Conservation (phyloP, 768 basidiomycete genomes). For the Mrakia gelida region DNA sequence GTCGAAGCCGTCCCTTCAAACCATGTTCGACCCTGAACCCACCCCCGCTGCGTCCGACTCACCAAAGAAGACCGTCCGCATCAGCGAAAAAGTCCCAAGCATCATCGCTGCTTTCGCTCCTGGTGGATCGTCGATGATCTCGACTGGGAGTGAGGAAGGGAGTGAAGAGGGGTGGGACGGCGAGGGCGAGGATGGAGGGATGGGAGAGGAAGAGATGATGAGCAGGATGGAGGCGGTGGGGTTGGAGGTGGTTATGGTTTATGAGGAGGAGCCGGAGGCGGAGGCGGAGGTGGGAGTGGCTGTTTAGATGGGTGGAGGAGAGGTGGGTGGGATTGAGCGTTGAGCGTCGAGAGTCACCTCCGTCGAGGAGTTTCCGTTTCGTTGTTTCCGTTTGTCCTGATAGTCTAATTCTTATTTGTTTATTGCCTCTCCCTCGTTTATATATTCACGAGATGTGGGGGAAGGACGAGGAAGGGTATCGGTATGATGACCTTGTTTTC, state of each 20-base stretch:
- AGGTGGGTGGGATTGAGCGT: too few relatives aligned
- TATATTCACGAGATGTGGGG: too few relatives aligned
- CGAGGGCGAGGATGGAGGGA: slow-evolving; percentile 7
- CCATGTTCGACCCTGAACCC: not conserved
- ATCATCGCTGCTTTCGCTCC: slow-evolving; percentile 22
- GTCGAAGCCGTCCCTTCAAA: not conserved
- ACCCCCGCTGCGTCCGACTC: not conserved
- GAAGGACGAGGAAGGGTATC: too few relatives aligned
- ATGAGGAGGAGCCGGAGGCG: slow-evolving; percentile 25
- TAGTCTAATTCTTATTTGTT: too few relatives aligned
- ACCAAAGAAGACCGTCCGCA: slow-evolving; percentile 9
- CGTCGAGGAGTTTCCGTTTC: too few relatives aligned
- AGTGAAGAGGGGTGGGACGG: not conserved
- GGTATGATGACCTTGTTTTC: too few relatives aligned
- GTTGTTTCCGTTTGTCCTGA: too few relatives aligned
- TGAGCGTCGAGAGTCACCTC: too few relatives aligned
- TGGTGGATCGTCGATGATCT: not conserved
- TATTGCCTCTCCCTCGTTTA: too few relatives aligned
- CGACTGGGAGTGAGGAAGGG: not conserved
- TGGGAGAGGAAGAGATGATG: slow-evolving; percentile 12
- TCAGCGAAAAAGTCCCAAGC: not conserved
- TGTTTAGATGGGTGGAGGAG: too few relatives aligned
- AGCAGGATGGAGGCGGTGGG: slow-evolving; percentile 17
- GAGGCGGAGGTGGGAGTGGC: slow-evolving; percentile 4
- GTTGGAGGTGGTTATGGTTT: slow-evolving; percentile 25